Evolutionary conservation across 2,329 filamentous ascomycete species (phyloP), one percentile per base, ranked within the genome.

Genomic region (Fusarium sp.): DNA sequence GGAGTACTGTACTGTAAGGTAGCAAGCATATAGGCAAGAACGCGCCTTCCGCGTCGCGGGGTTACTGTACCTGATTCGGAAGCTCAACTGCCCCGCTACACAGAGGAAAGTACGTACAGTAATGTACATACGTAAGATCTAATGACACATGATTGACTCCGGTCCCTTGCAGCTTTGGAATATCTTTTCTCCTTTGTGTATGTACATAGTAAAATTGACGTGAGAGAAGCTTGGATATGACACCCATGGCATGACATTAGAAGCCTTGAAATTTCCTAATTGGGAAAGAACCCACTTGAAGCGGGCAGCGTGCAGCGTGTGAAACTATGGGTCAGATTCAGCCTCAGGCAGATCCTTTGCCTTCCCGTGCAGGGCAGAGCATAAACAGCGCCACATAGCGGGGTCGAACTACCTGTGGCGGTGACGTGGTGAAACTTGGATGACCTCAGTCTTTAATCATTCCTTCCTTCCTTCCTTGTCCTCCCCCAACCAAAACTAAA

Each of bases 21-120:
- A 29, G 40, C 27, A 29, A 41, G 34, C 34, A 37, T n/a, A 6
- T 37, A 37, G 34, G 32, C 29, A 59, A 45, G 42, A 47, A 49
- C 68, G 64, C 64, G 65, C 67, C 41, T 53, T 48, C 61, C 64
- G 64, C 68, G 68, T 71, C 57, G 59, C 52, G 68, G 68, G 64
- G 59, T 58, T 45, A 40, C 12, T 53, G n/a, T 58, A 40, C 47
- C 13, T 53, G n/a, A 45, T 45, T 61, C 20, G 47, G 30, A 25
- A 53, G 27, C 46, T 59, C 30, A 42, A 27, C n/a, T 16, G 40
- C 49, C 49, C 49, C 34, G 49, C 34, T 53, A 27, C 49, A 22
- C 13, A 41, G n/a, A 42, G 24, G 14, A 29, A 41, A 40, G 18
- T n/a, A 25, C 44, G 34, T 37, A n/a, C 34, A 37, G 34, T 11